Conservation (phyloP, 495 filamentous ascomycete species). For the Penicillium steckii region DNA sequence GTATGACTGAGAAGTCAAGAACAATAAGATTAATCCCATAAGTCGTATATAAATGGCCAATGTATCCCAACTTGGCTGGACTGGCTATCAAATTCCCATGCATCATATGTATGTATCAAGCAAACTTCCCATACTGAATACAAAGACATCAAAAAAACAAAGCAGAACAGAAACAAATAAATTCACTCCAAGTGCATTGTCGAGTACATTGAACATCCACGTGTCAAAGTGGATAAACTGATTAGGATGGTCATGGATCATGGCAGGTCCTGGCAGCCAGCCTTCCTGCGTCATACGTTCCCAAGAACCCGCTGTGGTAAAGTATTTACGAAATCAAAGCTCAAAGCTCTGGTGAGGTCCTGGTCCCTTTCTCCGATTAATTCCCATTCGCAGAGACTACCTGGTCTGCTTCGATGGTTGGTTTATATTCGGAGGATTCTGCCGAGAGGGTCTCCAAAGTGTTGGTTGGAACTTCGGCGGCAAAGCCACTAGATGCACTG, state of each 20-base stretch:
- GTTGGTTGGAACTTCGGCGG: constrained; percentile 66
- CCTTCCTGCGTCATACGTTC: constrained; percentile 6
- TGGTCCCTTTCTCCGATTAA: constrained; percentile 8
- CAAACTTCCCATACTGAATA: too few species aligned
- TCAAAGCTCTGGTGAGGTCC: not conserved
- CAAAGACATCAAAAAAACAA: constrained; percentile 2
- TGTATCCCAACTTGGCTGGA: too few species aligned
- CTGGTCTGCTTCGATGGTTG: constrained; percentile 75
- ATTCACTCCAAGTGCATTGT: not conserved
- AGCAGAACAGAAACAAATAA: not conserved
- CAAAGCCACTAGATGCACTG: constrained; percentile 61
- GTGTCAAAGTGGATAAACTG: too few species aligned
- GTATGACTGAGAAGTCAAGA: too few species aligned
- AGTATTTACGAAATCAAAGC: constrained; percentile 1
- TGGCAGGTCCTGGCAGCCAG: not conserved
- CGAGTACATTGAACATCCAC: too few species aligned
- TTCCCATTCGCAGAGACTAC: constrained; percentile 48
- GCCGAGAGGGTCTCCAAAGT: constrained; percentile 68
- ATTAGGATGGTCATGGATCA: not conserved
- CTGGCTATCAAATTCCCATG: too few species aligned
- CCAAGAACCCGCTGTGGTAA: constrained; percentile 14
- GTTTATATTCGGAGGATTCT: constrained; percentile 60
- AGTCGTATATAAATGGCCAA: too few species aligned
- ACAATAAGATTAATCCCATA: not conserved
- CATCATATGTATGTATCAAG: too few species aligned